Conservation (phyloP, 1,284 basidiomycete genomes). For the Ganoderma lucidum region DNA sequence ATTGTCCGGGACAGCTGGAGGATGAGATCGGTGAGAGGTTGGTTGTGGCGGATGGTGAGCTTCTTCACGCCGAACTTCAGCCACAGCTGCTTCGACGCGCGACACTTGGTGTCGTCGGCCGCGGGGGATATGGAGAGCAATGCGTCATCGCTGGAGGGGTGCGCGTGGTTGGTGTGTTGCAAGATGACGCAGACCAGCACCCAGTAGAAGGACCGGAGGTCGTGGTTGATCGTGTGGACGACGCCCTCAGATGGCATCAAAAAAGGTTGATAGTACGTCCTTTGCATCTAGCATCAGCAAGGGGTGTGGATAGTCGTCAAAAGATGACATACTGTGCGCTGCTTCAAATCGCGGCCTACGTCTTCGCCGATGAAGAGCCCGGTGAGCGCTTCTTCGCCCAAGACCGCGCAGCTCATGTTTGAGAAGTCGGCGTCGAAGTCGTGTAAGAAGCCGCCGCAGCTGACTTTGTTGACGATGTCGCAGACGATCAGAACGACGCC, state of each 20-base stretch:
- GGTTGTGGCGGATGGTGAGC: not conserved
- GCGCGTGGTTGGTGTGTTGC: constrained; percentile 3
- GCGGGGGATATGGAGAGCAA: not conserved
- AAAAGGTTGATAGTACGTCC: constrained; percentile 23
- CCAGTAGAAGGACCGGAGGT: constrained; percentile 18
- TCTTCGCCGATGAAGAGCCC: not conserved
- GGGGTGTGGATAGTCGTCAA: not conserved
- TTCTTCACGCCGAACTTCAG: not conserved
- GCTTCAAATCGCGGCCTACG: constrained; percentile 1
- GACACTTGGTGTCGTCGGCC: not conserved
- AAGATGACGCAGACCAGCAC: constrained; percentile 17
- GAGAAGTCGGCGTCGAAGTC: constrained; percentile 22
- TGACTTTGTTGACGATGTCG: not conserved
- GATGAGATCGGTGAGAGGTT: constrained; percentile 12
- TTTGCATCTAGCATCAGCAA: constrained; percentile 6
- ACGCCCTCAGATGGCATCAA: not conserved
- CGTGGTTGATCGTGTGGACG: constrained; percentile 1
- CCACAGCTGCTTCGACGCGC: not conserved
- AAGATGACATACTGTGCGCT: constrained; percentile 21
- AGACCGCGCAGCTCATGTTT: constrained; percentile 3
- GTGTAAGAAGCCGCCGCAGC: constrained; percentile 20
- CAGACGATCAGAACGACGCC: constrained; percentile 22
- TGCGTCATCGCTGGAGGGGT: not conserved
- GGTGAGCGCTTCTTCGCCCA: not conserved
- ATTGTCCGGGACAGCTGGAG: not conserved